phyloP scores from a whole-genome alignment of 495 filamentous ascomycete genomes.

The Neurospora tetraspora region DNA sequence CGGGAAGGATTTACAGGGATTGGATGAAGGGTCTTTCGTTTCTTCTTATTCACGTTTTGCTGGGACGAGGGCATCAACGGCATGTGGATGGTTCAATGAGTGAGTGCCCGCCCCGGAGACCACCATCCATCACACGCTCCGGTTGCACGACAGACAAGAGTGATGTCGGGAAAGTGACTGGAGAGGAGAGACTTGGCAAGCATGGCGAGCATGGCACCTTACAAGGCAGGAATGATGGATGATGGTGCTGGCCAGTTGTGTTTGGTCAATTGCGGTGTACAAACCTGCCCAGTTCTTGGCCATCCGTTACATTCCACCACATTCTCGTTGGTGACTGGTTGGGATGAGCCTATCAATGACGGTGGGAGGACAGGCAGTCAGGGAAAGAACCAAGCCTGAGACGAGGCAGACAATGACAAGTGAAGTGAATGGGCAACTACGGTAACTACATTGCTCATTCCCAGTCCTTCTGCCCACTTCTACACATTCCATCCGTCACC shows the following conservation, averaged over 20 bases:
- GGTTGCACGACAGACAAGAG: not conserved
- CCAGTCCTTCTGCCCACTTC: not conserved
- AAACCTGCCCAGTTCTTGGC: not conserved
- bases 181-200: not conserved
- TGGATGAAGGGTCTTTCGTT: not conserved
- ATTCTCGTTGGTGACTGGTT: not conserved
- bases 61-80: not conserved
- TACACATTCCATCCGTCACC: not conserved
- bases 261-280: not conserved
- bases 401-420: not conserved
- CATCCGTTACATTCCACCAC: not conserved
- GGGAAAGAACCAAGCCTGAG: not conserved
- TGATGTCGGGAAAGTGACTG: not conserved
- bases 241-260: not conserved
- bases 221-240: not conserved
- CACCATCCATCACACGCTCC: not conserved
- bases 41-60: not conserved
- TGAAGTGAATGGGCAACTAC: not conserved
- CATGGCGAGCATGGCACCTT: not conserved
- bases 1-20: not conserved
- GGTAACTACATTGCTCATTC: not conserved
- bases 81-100: not conserved
- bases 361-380: not conserved
- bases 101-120: not conserved
- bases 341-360: not conserved